Conservation (phyloP, 2,329 filamentous ascomycete species). For the Fusarium nodosum region DNA sequence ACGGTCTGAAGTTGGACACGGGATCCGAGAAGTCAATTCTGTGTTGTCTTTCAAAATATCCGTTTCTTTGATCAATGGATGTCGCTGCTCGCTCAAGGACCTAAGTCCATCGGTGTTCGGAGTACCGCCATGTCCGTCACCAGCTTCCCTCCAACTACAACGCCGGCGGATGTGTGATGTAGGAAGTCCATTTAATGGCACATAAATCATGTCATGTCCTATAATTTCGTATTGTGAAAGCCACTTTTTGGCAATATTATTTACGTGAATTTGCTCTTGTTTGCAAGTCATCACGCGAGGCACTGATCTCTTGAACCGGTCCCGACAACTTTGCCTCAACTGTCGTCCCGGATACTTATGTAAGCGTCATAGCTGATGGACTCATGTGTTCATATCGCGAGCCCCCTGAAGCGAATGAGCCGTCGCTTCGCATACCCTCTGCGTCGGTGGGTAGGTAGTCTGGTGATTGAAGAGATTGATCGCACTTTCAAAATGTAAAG, state of each 20-base stretch:
- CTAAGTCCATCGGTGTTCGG: constrained; percentile 8
- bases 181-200: neutral
- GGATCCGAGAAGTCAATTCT: neutral
- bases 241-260: neutral
- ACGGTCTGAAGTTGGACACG: too few species aligned
- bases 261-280: neutral
- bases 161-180: too few species aligned
- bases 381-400: too few species aligned
- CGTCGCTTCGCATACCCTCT: neutral
- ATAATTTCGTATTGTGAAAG: neutral
- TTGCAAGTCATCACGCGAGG: neutral
- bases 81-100: neutral
- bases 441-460: neutral
- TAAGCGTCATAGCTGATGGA: too few species aligned
- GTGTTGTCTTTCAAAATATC: too few species aligned
- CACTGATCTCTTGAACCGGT: neutral
- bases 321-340: neutral
- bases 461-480: neutral
- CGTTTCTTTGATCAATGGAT: neutral
- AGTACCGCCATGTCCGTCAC: neutral
- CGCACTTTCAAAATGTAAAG: neutral
- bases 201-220: neutral
- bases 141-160: neutral
- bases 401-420: too few species aligned
- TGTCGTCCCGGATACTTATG: neutral